A percentile compares a stretch with the other conserved stretches of the same genome.
Evolutionary conservation across 306 rosid genomes (phyloP).

Genomic region (Corylus heterophylla): DNA sequence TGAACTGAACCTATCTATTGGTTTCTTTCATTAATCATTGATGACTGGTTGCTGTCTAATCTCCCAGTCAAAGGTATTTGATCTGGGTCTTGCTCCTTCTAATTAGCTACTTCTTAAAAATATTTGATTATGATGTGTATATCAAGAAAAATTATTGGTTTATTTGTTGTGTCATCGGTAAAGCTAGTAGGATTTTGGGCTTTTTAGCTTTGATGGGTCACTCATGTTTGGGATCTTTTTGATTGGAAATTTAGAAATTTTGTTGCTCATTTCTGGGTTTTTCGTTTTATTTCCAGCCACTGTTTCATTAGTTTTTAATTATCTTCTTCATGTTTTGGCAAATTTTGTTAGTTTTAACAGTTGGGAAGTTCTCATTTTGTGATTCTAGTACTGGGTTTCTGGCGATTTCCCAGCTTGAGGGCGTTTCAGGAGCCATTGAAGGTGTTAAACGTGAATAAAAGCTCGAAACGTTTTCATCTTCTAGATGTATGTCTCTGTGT

Average conservation of each 20-base stretch:
- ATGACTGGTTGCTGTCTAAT: constrained; percentile 25
- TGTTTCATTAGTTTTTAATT: constrained; percentile 52
- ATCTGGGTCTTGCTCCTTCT: constrained; percentile 33
- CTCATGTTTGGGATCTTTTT: constrained; percentile 22
- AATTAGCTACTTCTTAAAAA: background rate
- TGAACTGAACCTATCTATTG: constrained; percentile 27
- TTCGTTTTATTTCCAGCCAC: constrained; percentile 18
- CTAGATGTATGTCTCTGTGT: constrained; percentile 5
- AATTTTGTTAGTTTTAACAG: constrained; percentile 9
- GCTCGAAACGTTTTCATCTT: constrained; percentile 23
- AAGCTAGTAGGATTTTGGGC: constrained; percentile 26
- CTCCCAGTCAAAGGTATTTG: constrained; percentile 54
- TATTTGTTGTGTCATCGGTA: constrained; percentile 1
- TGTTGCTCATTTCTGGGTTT: constrained; percentile 10
- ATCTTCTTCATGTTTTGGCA: constrained; percentile 8
- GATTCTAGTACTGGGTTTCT: constrained; percentile 26
- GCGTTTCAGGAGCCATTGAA: constrained; percentile 20
- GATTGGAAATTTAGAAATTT: constrained; percentile 23
- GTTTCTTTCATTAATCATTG: constrained; percentile 23
- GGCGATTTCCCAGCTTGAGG: constrained; percentile 1
- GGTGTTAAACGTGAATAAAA: constrained; percentile 9
- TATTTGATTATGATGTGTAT: background rate
- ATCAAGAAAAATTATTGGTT: background rate
- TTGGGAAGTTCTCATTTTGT: constrained; percentile 22
- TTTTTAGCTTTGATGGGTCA: constrained; percentile 36